Evolutionary conservation across 2,329 filamentous ascomycete genomes (phyloP).

Genomic region (Fusarium sp.): DNA sequence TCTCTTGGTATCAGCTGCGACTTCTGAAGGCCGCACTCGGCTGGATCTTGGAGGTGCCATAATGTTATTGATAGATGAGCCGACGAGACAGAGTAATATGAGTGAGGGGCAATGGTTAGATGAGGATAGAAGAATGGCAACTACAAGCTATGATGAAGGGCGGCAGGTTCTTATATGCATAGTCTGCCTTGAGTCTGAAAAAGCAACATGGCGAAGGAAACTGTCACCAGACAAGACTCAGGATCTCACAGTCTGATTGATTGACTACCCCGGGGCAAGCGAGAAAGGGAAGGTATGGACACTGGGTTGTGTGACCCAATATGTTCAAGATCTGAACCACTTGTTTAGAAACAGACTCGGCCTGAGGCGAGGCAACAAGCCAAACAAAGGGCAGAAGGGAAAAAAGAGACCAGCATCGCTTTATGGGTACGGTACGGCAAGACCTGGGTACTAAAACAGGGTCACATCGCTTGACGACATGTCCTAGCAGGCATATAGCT

Average conservation of each 20-base stretch:
- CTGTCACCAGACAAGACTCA: conserved; percentile 38
- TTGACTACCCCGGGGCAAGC: conserved; percentile 37
- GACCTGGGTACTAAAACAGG: conserved; percentile 32
- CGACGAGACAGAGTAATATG: conserved; percentile 6
- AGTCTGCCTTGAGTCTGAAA: conserved; percentile 40
- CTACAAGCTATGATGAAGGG: conserved; percentile 32
- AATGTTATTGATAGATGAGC: conserved; percentile 5
- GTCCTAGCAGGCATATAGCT: conserved; percentile 26
- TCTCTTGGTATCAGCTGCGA: conserved; percentile 78
- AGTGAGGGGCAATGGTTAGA: conserved; percentile 24
- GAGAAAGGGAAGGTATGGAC: conserved; percentile 48
- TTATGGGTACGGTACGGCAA: conserved; percentile 45
- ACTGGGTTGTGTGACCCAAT: conserved; percentile 51
- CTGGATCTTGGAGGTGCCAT: conserved; percentile 52
- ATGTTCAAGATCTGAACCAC: conserved; percentile 52
- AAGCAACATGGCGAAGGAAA: conserved; percentile 42
- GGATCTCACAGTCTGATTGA: conserved; percentile 32
- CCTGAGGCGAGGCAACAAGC: conserved; percentile 48
- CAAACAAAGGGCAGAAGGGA: conserved; percentile 37
- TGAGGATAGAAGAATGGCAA: conserved; percentile 17
- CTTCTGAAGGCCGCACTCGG: conserved; percentile 62
- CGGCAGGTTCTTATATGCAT: conserved; percentile 43
- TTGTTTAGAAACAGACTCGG: conserved; percentile 51
- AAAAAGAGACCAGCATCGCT: conserved; percentile 34
- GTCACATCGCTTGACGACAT: conserved; percentile 38